phyloP scores from a whole-genome alignment of 768 basidiomycete species.

The Floccularia luteovirens region DNA sequence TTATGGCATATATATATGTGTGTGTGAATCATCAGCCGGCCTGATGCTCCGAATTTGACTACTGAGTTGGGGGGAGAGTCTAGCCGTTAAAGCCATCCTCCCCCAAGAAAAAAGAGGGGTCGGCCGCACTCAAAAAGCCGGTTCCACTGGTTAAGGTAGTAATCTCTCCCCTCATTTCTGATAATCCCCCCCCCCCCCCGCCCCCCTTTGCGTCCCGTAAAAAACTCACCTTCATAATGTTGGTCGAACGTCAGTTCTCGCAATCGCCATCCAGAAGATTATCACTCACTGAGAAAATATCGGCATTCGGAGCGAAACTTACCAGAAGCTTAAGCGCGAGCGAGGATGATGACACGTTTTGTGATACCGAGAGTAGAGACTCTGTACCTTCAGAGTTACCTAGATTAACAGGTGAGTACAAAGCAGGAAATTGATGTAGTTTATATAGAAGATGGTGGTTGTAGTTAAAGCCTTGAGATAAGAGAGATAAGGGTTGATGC shows the following conservation, averaged over 20 bases:
- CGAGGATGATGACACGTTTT: background rate
- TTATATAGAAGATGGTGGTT: conserved; percentile 5
- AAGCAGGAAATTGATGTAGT: too few relatives aligned
- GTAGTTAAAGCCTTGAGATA: conserved; percentile 9
- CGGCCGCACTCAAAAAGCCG: too few relatives aligned
- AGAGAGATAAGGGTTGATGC: conserved; percentile 4
- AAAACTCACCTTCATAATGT: background rate
- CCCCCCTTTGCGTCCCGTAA: too few relatives aligned
- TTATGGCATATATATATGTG: too few relatives aligned
- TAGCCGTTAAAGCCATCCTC: too few relatives aligned
- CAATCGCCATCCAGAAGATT: background rate
- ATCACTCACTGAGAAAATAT: conserved; percentile 7
- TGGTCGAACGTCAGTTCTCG: background rate
- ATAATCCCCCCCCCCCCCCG: too few relatives aligned
- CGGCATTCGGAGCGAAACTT: conserved; percentile 11
- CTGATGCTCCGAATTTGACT: too few relatives aligned
- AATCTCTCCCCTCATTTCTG: too few relatives aligned
- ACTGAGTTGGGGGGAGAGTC: too few relatives aligned
- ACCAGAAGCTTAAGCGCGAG: conserved; percentile 6
- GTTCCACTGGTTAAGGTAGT: too few relatives aligned
- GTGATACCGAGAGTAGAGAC: conserved; percentile 4
- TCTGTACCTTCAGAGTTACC: conserved; percentile 1
- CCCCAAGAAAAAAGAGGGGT: too few relatives aligned
- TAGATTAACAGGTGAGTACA: background rate
- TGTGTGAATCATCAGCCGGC: too few relatives aligned